These are phyloP conservation scores for Pseudocercospora musae DNA, from an alignment of 2,329 filamentous ascomycete genomes.

Conservation along the genomic window DNA sequence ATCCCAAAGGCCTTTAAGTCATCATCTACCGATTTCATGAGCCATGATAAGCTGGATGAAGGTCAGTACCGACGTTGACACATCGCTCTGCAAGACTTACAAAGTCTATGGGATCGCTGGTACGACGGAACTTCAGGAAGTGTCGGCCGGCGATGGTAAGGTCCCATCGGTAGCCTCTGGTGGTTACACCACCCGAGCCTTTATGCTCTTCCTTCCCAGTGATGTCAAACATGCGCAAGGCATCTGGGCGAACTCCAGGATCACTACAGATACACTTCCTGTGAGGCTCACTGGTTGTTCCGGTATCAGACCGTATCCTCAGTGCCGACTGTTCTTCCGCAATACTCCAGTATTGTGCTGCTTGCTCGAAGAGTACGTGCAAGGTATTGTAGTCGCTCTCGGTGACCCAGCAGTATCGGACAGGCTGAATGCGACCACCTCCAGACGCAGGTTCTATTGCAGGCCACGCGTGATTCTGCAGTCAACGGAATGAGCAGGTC, in stretches of 20 bases:
- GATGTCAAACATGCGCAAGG: neutral
- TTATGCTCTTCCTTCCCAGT: neutral
- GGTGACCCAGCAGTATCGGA: neutral
- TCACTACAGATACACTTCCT: neutral
- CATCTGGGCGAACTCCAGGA: neutral
- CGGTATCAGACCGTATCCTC: neutral
- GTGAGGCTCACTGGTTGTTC: neutral
- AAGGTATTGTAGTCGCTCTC: neutral
- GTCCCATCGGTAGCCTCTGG: neutral
- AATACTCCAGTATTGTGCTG: neutral
- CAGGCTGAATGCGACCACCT: neutral
- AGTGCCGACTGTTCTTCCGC: neutral
- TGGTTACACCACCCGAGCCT: neutral
- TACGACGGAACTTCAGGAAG: neutral
- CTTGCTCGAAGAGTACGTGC: neutral
- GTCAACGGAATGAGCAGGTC: too few relatives aligned
- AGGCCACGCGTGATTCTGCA: neutral
- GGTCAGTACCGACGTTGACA: neutral
- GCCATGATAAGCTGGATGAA: neutral
- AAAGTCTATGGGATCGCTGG: neutral
- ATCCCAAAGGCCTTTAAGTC: neutral
- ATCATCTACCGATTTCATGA: neutral
- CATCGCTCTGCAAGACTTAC: neutral
- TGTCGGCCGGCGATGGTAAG: neutral
- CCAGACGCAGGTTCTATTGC: neutral